Evolutionary conservation across 2,329 filamentous ascomycete genomes (phyloP).

Genomic region (Aspergillus japonicus): DNA sequence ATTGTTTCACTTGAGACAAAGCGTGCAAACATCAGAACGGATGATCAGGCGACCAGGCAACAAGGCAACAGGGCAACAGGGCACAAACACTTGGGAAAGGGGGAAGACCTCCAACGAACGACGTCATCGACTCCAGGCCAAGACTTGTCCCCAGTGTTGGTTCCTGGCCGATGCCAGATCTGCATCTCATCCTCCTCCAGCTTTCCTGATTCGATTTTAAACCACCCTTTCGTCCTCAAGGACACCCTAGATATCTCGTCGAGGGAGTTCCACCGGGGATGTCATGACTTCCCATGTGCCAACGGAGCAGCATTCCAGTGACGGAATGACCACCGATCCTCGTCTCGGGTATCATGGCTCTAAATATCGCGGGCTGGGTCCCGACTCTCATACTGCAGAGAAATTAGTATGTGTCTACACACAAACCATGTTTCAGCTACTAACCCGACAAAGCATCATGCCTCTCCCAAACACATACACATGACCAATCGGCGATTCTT

Average conservation of each 20-base stretch:
- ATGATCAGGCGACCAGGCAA: neutral
- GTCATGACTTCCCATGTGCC: conserved; percentile 28
- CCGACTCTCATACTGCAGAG: conserved; percentile 55
- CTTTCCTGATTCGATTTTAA: conserved; percentile 6
- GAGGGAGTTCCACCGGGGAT: conserved; percentile 8
- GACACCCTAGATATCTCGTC: neutral
- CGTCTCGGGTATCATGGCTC: conserved; percentile 18
- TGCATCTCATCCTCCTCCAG: neutral
- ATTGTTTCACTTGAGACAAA: neutral
- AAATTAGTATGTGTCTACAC: conserved; percentile 47
- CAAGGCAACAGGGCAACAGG: neutral
- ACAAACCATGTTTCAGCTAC: neutral
- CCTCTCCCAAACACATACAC: conserved; percentile 61
- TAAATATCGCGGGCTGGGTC: conserved; percentile 40
- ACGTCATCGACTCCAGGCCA: conserved; percentile 32
- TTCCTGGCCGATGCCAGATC: conserved; percentile 6
- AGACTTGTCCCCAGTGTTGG: neutral
- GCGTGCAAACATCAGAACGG: conserved; percentile 22
- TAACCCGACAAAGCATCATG: conserved; percentile 51
- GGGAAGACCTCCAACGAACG: conserved; percentile 3
- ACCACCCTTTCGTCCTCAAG: neutral
- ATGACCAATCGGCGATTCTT: conserved; percentile 62
- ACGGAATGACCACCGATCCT: conserved; percentile 21
- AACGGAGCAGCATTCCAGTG: conserved; percentile 21
- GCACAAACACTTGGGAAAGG: neutral